A percentile compares a stretch with the other conserved stretches of the same genome.
Evolutionary conservation across 768 basidiomycete species (phyloP).

Genomic region (Mrakia gelida): DNA sequence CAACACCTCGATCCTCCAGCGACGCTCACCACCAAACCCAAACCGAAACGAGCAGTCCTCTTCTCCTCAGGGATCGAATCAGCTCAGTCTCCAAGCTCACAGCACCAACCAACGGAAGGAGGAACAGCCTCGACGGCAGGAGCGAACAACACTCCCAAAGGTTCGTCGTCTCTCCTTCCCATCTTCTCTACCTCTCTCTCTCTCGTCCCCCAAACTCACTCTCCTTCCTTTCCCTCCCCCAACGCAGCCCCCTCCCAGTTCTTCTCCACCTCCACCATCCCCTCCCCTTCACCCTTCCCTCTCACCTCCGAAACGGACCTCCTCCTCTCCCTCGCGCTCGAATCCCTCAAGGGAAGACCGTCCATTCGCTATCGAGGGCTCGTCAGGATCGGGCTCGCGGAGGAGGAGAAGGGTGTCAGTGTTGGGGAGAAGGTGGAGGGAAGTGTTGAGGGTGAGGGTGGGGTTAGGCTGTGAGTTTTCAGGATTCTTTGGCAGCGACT

Average conservation of each 20-base stretch:
- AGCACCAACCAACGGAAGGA: not conserved
- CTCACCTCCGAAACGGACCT: not conserved
- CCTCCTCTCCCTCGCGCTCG: constrained; percentile 14
- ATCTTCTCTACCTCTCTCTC: too few relatives aligned
- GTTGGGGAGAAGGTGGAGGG: not conserved
- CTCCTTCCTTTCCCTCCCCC: not conserved
- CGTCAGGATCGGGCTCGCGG: not conserved
- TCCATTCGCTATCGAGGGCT: constrained; percentile 2
- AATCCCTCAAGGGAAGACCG: constrained; percentile 10
- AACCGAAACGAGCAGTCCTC: constrained; percentile 12
- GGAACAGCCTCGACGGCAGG: not conserved
- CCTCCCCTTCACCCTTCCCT: constrained; percentile 4
- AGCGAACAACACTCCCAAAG: not conserved
- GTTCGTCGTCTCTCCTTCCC: too few relatives aligned
- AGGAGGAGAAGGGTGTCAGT: too few relatives aligned
- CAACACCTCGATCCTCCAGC: not conserved
- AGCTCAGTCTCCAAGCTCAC: not conserved
- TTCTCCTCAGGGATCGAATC: not conserved
- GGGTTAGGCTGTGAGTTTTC: not conserved
- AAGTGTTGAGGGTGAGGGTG: not conserved
- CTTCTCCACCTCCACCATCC: not conserved
- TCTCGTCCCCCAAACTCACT: not conserved
- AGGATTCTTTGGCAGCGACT: not conserved
- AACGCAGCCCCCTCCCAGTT: not conserved
- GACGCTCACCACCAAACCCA: not conserved